phyloP scores from a whole-genome alignment of 2,329 filamentous ascomycete genomes.

The Microdochium trichocladiopsis region DNA sequence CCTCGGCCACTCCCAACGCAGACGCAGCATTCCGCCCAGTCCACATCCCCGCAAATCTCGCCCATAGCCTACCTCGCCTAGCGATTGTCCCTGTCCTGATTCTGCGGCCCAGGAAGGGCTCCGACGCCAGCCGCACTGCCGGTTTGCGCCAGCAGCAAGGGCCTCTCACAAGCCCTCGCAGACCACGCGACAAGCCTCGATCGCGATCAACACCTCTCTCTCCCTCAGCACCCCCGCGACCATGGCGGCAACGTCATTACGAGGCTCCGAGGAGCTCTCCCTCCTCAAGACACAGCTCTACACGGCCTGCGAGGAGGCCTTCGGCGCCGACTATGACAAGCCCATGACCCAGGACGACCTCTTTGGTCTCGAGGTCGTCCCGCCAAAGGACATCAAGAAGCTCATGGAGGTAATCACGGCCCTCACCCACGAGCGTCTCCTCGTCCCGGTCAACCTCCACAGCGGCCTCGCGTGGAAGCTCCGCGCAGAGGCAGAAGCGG shows the following conservation, averaged over 20 bases:
- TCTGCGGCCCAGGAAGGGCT: too few relatives aligned
- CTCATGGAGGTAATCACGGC: constrained; percentile 49
- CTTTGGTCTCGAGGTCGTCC: constrained; percentile 48
- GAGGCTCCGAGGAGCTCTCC: constrained; percentile 19
- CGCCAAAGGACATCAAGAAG: constrained; percentile 45
- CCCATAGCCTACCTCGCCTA: too few relatives aligned
- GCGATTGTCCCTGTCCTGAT: too few relatives aligned
- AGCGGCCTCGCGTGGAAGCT: constrained; percentile 48
- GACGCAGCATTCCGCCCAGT: too few relatives aligned
- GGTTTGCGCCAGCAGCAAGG: too few relatives aligned
- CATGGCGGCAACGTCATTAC: constrained; percentile 3
- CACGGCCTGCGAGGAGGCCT: constrained; percentile 42
- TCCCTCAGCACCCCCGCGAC: neutral
- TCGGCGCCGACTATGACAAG: constrained; percentile 30
- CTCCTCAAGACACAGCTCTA: constrained; percentile 51
- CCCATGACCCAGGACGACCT: constrained; percentile 54
- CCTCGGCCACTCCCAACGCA: neutral
- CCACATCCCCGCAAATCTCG: too few relatives aligned
- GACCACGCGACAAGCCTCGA: constrained; percentile 2
- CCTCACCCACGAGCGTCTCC: constrained; percentile 53
- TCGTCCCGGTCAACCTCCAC: constrained; percentile 38
- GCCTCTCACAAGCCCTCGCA: neutral
- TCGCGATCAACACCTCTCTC: neutral
- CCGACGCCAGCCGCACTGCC: too few relatives aligned
- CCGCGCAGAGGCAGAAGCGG: constrained; percentile 51